These are phyloP conservation scores for Solanum hybrid DNA, from an alignment of 305 asterid species.

Conservation along the genomic window DNA sequence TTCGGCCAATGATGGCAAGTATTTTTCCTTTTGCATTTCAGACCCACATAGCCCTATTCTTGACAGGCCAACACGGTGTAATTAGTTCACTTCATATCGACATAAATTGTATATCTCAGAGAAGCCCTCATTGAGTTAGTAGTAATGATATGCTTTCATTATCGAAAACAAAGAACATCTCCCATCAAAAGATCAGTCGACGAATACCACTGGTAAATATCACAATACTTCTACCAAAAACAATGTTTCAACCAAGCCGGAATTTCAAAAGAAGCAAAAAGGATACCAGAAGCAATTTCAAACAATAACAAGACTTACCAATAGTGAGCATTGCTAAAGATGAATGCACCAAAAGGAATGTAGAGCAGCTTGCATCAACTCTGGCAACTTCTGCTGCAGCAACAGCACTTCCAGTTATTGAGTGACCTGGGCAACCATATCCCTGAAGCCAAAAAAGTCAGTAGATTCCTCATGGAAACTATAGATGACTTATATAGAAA, in stretches of 20 bases:
- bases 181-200: background rate
- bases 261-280: background rate
- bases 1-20: constrained; percentile 79
- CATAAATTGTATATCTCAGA: background rate
- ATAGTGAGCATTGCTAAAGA: constrained; percentile 89
- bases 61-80: constrained; percentile 18
- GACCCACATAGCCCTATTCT: constrained; percentile 79
- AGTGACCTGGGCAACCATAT: constrained; percentile 88
- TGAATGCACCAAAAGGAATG: constrained; percentile 86
- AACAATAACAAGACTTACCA: constrained; percentile 33
- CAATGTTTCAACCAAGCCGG: background rate
- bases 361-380: constrained; percentile 95
- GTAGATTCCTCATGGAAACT: constrained; percentile 9
- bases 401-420: constrained; percentile 76
- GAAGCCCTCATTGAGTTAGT: background rate
- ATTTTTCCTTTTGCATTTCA: constrained; percentile 75
- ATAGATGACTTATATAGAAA: background rate
- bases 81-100: background rate
- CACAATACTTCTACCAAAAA: background rate
- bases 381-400: constrained; percentile 75
- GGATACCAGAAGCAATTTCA: background rate
- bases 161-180: background rate
- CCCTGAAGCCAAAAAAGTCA: constrained; percentile 40
- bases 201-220: background rate
- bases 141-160: background rate